A percentile compares a stretch with the other conserved stretches of the same genome.
phyloP scores from a whole-genome alignment of 176 grass and related monocot species.

The Carex kokanica region DNA sequence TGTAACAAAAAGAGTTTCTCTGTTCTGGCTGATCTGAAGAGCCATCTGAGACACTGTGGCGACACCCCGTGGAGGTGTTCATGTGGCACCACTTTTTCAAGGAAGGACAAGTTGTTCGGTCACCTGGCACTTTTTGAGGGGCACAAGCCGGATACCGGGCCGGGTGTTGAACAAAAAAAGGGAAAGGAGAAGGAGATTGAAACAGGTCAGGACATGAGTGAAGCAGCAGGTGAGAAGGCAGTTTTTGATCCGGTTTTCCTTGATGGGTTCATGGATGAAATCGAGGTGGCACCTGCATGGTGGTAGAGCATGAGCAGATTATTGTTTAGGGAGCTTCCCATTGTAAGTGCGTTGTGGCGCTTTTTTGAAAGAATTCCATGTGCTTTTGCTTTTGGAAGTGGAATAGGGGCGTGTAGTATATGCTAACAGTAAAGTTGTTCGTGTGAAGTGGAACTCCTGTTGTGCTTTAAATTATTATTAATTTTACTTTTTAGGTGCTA shows the following conservation, averaged over 20 bases:
- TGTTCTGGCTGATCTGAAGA: constrained; percentile 74
- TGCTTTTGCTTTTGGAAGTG: not conserved
- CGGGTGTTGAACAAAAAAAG: constrained; percentile 22
- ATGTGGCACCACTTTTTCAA: constrained; percentile 92
- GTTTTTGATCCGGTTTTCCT: constrained; percentile 66
- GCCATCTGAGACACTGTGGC: constrained; percentile 89
- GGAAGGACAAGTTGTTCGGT: constrained; percentile 97
- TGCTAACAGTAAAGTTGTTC: constrained; percentile 4
- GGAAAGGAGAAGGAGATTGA: constrained; percentile 43
- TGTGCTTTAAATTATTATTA: not conserved
- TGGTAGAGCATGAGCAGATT: not conserved
- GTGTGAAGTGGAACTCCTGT: constrained; percentile 1
- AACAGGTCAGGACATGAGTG: constrained; percentile 37
- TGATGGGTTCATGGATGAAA: constrained; percentile 71
- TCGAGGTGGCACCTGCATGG: constrained; percentile 24
- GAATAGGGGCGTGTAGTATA: not conserved
- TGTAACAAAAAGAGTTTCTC: constrained; percentile 93
- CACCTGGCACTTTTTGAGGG: constrained; percentile 90
- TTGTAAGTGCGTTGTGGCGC: constrained; percentile 1
- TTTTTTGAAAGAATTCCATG: not conserved
- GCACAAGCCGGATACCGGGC: constrained; percentile 56
- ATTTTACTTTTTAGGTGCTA: not conserved
- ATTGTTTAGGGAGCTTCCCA: not conserved
- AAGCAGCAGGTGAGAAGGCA: constrained; percentile 28
- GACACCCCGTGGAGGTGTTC: constrained; percentile 87